These are phyloP conservation scores for Penicillium sp. DNA, from an alignment of 2,329 filamentous ascomycete genomes.

Conservation along the genomic window DNA sequence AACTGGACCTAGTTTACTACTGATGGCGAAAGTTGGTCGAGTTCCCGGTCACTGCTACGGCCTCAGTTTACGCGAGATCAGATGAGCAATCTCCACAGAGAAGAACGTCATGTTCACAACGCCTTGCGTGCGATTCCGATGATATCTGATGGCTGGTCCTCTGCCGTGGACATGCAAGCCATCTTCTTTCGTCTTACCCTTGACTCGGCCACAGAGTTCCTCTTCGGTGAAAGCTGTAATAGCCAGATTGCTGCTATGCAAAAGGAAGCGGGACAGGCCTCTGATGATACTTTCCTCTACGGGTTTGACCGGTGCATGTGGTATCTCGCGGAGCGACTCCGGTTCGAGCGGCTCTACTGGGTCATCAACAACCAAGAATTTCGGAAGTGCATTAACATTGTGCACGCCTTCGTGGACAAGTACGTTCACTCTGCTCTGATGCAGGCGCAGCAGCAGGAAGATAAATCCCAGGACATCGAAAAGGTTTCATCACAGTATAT, in stretches of 20 bases:
- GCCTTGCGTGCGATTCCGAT: conserved; percentile 41
- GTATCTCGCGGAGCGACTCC: conserved; percentile 5
- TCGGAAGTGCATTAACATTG: not conserved
- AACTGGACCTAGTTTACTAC: conserved; percentile 40
- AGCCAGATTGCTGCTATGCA: not conserved
- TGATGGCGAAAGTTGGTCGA: conserved; percentile 51
- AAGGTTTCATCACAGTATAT: not conserved
- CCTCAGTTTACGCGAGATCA: conserved; percentile 56
- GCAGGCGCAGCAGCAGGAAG: not conserved
- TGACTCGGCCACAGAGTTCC: conserved; percentile 66
- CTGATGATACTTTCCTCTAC: conserved; percentile 1
- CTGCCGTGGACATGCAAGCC: conserved; percentile 59
- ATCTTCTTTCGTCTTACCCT: conserved; percentile 66
- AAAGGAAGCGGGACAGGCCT: not conserved
- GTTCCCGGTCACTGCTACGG: conserved; percentile 45
- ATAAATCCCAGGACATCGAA: not conserved
- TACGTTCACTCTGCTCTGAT: not conserved
- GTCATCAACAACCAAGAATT: not conserved
- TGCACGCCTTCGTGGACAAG: not conserved
- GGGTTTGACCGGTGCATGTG: not conserved
- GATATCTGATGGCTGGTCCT: conserved; percentile 50
- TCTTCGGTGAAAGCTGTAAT: conserved; percentile 55
- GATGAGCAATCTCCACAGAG: conserved; percentile 55
- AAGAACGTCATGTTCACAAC: conserved; percentile 57
- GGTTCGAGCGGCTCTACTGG: conserved; percentile 1